Percentiles rank a stretch among this genome's conserved stretches.
Conservation (phyloP, 139 green algal species). For the Chlorella vulgaris region DNA sequence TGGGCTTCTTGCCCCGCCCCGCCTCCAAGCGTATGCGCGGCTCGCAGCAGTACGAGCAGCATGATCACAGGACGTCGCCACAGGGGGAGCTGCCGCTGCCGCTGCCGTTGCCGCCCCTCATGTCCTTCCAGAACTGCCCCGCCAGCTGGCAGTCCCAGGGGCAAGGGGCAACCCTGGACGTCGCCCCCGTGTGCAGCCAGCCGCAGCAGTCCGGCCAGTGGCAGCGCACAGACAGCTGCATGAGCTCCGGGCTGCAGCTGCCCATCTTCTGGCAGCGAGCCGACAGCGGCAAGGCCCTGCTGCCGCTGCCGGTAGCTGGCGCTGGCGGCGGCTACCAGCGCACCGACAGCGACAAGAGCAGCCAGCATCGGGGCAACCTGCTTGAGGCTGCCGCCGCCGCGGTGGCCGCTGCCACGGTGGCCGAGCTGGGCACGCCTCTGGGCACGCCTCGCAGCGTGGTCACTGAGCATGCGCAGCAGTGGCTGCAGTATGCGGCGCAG, state of each 20-base stretch:
- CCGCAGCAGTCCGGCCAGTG: not conserved
- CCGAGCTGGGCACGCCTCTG: not conserved
- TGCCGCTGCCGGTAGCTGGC: not conserved
- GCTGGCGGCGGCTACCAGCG: not conserved
- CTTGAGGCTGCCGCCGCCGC: not conserved
- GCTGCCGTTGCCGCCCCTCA: not conserved
- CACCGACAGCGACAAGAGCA: not conserved
- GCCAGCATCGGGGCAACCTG: not conserved
- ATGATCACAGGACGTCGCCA: not conserved
- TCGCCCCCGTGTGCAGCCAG: not conserved
- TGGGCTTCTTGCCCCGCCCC: not conserved
- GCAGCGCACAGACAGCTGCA: not conserved
- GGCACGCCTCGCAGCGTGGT: not conserved
- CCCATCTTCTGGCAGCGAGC: not conserved
- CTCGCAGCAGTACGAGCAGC: too few relatives aligned
- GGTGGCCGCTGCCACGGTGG: not conserved
- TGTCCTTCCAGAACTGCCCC: not conserved
- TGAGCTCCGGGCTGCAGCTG: not conserved
- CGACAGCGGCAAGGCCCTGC: not conserved
- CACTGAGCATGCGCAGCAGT: not conserved
- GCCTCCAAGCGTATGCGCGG: slow-evolving; percentile 4
- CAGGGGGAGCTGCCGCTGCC: not conserved
- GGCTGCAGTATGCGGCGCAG: not conserved
- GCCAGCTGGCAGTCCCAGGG: not conserved
- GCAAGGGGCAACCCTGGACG: not conserved